These are phyloP conservation scores for Colletotrichum sp. DNA, from an alignment of 2,329 filamentous ascomycete species.

Conservation along the genomic window DNA sequence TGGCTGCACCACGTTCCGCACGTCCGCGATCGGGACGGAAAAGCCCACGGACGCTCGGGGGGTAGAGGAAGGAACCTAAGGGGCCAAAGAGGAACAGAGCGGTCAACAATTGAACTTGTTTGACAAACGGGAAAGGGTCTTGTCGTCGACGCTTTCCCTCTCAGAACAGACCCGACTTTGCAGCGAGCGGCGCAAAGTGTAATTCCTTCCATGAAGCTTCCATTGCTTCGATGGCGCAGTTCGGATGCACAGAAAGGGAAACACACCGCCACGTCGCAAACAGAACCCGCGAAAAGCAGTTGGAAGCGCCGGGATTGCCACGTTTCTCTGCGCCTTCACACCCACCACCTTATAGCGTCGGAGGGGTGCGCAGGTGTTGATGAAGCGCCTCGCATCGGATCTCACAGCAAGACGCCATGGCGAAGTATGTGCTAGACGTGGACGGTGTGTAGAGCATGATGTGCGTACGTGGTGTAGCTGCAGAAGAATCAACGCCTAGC, in stretches of 20 bases:
- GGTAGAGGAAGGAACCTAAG: background rate
- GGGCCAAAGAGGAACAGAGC: background rate
- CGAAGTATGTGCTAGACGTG: background rate
- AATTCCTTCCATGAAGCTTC: conserved; percentile 10
- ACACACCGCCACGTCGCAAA: background rate
- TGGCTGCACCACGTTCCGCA: background rate
- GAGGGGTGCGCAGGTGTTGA: background rate
- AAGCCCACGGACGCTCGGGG: background rate
- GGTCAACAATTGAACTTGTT: background rate
- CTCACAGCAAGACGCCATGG: background rate
- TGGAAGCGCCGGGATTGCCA: background rate
- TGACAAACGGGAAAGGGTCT: background rate
- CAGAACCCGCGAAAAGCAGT: background rate
- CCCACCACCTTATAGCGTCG: background rate
- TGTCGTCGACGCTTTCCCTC: background rate
- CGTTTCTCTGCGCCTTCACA: background rate
- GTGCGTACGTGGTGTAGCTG: background rate
- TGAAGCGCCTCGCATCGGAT: background rate
- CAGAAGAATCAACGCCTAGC: background rate
- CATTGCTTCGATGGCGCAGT: background rate
- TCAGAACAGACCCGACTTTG: background rate
- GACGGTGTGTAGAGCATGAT: background rate
- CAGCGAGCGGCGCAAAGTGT: conserved; percentile 9
- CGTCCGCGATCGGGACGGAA: background rate
- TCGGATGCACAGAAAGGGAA: background rate